Conservation (phyloP, 192 early-diverging fungal genomes). For the Coemansia umbellata region DNA sequence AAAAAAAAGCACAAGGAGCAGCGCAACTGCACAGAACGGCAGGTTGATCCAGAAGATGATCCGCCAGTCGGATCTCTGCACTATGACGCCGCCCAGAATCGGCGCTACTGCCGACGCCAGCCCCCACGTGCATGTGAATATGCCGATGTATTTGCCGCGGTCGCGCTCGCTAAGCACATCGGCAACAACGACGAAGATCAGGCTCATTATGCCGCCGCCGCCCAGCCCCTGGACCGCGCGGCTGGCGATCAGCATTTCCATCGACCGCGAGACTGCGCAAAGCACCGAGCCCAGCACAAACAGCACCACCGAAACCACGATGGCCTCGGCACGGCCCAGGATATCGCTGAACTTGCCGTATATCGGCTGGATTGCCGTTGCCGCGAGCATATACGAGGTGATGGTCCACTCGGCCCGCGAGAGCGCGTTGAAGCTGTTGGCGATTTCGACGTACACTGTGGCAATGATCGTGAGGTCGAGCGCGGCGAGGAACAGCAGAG, state of each 20-base stretch:
- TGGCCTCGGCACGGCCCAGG: constrained; percentile 79
- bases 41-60: constrained; percentile 82
- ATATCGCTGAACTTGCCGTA: constrained; percentile 89
- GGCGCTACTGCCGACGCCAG: constrained; percentile 78
- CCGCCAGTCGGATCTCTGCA: constrained; percentile 62
- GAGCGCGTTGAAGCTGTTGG: constrained; percentile 67
- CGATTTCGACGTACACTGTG: constrained; percentile 72
- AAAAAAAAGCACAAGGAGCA: constrained; percentile 54
- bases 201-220: constrained; percentile 69
- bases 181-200: constrained; percentile 78
- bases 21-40: constrained; percentile 68
- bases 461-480: constrained; percentile 86
- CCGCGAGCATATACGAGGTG: constrained; percentile 65
- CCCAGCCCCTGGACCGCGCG: constrained; percentile 82
- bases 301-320: constrained; percentile 67
- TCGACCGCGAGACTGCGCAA: constrained; percentile 72
- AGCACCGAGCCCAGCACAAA: constrained; percentile 80
- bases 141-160: constrained; percentile 83
- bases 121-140: constrained; percentile 77
- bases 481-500: constrained; percentile 71
- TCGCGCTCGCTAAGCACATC: constrained; percentile 83
- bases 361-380: constrained; percentile 60
- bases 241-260: constrained; percentile 66
- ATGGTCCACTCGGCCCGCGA: constrained; percentile 80
- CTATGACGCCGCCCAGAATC: constrained; percentile 80